phyloP scores from a whole-genome alignment of 2,329 filamentous ascomycete genomes.

The Grosmannia clavigera region DNA sequence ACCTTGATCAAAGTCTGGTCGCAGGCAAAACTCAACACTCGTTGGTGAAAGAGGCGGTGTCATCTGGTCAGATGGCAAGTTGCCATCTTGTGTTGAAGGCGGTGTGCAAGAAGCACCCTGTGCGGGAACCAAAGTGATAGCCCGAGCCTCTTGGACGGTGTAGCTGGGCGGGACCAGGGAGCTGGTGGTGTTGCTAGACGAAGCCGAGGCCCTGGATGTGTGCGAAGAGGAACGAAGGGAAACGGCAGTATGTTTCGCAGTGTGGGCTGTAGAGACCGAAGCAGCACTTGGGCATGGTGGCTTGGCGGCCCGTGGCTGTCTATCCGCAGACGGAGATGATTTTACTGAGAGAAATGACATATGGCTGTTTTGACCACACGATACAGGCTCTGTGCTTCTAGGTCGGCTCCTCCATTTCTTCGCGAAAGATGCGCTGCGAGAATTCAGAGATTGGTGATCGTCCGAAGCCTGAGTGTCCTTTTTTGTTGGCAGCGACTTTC shows the following conservation, averaged over 20 bases:
- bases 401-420: neutral
- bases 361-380: neutral
- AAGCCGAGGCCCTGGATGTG: slow-evolving; percentile 22
- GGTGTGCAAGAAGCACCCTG: slow-evolving; percentile 8
- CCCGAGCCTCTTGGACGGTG: slow-evolving; percentile 24
- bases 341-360: neutral
- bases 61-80: slow-evolving; percentile 5
- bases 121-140: slow-evolving; percentile 24
- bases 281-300: slow-evolving; percentile 19
- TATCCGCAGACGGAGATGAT: neutral
- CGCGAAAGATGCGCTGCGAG: neutral
- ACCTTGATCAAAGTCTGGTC: slow-evolving; percentile 16
- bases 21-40: slow-evolving; percentile 36
- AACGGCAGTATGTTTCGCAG: slow-evolving; percentile 3
- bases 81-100: neutral
- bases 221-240: slow-evolving; percentile 17
- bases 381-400: neutral
- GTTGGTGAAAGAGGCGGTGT: slow-evolving; percentile 40
- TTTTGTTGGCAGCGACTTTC: neutral
- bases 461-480: neutral
- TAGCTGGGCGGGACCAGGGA: neutral
- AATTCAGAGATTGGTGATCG: neutral
- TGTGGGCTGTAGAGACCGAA: slow-evolving; percentile 9
- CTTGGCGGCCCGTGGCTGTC: slow-evolving; percentile 10
- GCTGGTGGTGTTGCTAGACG: neutral